Conservation (phyloP, 805 yeast species). For the Ogataea corticis region DNA sequence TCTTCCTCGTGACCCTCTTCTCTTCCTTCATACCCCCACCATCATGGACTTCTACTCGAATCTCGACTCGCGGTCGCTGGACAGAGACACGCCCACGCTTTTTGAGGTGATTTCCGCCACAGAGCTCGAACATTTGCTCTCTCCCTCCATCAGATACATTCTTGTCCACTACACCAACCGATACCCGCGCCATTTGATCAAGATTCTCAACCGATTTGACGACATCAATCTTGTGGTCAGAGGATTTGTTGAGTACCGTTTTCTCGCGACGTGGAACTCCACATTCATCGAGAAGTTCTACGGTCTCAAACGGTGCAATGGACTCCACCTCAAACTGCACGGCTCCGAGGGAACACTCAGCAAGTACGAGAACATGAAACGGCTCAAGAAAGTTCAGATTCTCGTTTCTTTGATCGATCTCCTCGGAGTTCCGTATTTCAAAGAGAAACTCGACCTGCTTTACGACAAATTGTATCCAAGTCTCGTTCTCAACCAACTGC, state of each 20-base stretch:
- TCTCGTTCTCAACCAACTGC: constrained; percentile 49
- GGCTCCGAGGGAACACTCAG: constrained; percentile 7
- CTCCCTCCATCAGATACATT: constrained; percentile 81
- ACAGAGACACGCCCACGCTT: constrained; percentile 76
- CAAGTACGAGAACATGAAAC: constrained; percentile 48
- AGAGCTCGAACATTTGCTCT: constrained; percentile 72
- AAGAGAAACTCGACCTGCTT: constrained; percentile 63
- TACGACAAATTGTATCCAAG: constrained; percentile 66
- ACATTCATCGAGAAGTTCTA: constrained; percentile 91
- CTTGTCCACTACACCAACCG: constrained; percentile 77
- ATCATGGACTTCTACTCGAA: constrained; percentile 81
- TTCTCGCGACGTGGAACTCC: constrained; percentile 72
- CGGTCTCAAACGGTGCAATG: constrained; percentile 70
- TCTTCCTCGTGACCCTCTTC: constrained; percentile 7
- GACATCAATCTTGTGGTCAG: constrained; percentile 66
- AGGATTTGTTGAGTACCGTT: constrained; percentile 68
- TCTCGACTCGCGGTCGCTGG: constrained; percentile 73
- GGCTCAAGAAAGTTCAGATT: constrained; percentile 55
- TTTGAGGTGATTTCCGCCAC: constrained; percentile 84
- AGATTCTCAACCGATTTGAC: constrained; percentile 69
- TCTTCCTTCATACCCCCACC: background rate
- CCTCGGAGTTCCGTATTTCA: constrained; percentile 66
- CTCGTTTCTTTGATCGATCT: constrained; percentile 55
- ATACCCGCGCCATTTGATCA: constrained; percentile 68
- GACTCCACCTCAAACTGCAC: constrained; percentile 12